Conservation (phyloP, 1,139 yeast species). For the Eremothecium gossypii region DNA sequence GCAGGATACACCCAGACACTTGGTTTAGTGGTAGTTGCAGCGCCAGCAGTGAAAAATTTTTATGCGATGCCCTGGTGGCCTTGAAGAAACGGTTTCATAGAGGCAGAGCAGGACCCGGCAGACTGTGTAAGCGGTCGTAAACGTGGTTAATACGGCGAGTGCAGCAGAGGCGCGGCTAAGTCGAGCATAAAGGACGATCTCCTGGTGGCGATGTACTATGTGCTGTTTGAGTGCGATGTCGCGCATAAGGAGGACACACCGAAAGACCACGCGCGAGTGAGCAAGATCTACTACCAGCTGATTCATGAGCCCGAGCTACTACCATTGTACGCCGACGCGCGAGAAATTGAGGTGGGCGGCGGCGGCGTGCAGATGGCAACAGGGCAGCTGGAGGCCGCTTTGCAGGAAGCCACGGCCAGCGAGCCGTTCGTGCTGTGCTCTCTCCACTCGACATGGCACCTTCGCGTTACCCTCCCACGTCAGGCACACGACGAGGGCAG, state of each 20-base stretch:
- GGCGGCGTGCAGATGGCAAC: conserved; percentile 56
- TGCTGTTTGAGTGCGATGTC: conserved; percentile 24
- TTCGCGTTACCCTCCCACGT: conserved; percentile 68
- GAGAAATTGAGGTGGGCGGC: conserved; percentile 23
- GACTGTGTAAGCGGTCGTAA: too few relatives aligned
- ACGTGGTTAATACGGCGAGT: too few relatives aligned
- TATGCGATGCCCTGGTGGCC: neutral
- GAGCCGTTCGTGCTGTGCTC: conserved; percentile 60
- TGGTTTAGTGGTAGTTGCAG: too few relatives aligned
- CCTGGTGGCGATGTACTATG: conserved; percentile 18
- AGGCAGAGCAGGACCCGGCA: too few relatives aligned
- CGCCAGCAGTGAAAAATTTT: neutral
- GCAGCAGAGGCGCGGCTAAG: too few relatives aligned
- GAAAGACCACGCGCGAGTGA: conserved; percentile 23
- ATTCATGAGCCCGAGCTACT: conserved; percentile 17
- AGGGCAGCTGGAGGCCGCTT: conserved; percentile 8
- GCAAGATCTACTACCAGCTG: conserved; percentile 19
- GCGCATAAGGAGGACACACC: conserved; percentile 22
- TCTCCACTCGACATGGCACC: conserved; percentile 51
- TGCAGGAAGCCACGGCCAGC: conserved; percentile 34
- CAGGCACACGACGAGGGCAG: conserved; percentile 75
- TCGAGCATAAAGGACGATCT: neutral
- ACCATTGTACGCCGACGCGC: conserved; percentile 9
- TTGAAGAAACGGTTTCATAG: too few relatives aligned
- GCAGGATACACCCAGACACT: too few relatives aligned